These are phyloP conservation scores for Curvularia eragrostidis DNA, from an alignment of 2,329 filamentous ascomycete species.

Conservation along the genomic window DNA sequence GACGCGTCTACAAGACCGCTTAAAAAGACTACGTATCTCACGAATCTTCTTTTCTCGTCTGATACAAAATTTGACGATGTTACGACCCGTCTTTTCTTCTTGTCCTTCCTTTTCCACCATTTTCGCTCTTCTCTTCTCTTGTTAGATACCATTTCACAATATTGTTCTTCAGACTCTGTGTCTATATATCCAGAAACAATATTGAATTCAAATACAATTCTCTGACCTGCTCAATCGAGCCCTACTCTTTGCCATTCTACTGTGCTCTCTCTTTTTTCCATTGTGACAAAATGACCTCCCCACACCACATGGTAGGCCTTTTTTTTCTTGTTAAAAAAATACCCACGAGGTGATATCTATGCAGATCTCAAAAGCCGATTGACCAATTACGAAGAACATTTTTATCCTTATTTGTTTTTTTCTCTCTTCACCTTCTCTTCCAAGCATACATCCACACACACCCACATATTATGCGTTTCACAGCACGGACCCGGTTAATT, in stretches of 20 bases:
- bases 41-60: background rate
- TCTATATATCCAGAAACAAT: background rate
- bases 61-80: slow-evolving; percentile 15
- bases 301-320: background rate
- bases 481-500: background rate
- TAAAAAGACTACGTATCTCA: background rate
- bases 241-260: background rate
- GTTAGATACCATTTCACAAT: slow-evolving; percentile 45
- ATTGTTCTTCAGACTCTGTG: slow-evolving; percentile 4
- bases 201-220: background rate
- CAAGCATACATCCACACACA: background rate
- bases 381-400: background rate
- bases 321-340: background rate
- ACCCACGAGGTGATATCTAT: background rate
- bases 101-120: background rate
- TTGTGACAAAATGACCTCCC: background rate
- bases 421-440: no score
- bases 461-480: background rate
- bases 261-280: background rate
- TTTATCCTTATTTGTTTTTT: background rate
- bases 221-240: background rate
- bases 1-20: slow-evolving; percentile 23
- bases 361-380: background rate
- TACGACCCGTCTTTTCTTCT: slow-evolving; percentile 18
- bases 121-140: slow-evolving; percentile 41